Percentiles rank a stretch among this genome's conserved stretches.
phyloP scores from a whole-genome alignment of 1,139 yeast genomes.

The Lizanozyma gosingica region DNA sequence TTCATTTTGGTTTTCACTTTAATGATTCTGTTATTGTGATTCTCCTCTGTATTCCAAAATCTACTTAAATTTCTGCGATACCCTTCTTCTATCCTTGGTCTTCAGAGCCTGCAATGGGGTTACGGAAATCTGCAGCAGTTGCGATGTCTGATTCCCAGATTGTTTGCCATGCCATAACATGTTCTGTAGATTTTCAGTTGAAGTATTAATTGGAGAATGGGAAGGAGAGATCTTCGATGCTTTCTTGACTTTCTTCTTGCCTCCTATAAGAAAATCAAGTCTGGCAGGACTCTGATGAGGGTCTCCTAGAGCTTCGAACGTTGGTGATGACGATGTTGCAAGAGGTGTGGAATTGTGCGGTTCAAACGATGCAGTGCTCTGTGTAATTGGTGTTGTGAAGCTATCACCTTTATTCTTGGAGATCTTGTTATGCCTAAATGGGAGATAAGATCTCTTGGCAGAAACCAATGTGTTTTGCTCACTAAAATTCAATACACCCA shows the following conservation, averaged over 20 bases:
- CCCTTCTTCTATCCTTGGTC: slow-evolving; percentile 11
- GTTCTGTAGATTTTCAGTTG: slow-evolving; percentile 4
- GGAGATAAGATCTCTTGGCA: not conserved
- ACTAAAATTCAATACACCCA: slow-evolving; percentile 14
- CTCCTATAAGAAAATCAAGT: slow-evolving; percentile 5
- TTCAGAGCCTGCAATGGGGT: slow-evolving; percentile 5
- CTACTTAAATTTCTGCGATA: slow-evolving; percentile 14
- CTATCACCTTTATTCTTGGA: slow-evolving; percentile 12
- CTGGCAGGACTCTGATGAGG: not conserved
- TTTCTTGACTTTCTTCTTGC: slow-evolving; percentile 19
- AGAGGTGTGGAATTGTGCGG: not conserved
- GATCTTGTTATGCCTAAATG: not conserved
- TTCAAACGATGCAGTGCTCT: not conserved
- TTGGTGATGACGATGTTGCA: slow-evolving; percentile 14
- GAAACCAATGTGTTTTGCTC: not conserved
- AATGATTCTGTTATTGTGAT: too few relatives aligned
- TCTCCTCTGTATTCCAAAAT: too few relatives aligned
- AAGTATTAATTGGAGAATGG: slow-evolving; percentile 7
- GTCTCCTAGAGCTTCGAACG: slow-evolving; percentile 11
- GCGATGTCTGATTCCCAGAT: slow-evolving; percentile 1
- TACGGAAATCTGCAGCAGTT: slow-evolving; percentile 4
- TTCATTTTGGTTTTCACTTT: too few relatives aligned
- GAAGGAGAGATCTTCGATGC: slow-evolving; percentile 10
- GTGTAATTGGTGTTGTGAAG: slow-evolving; percentile 13
- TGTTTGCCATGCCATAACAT: not conserved